A percentile compares a stretch with the other conserved stretches of the same genome.
phyloP scores from a whole-genome alignment of 352 stramenopile genomes.

The Phytophthora tentaculata region DNA sequence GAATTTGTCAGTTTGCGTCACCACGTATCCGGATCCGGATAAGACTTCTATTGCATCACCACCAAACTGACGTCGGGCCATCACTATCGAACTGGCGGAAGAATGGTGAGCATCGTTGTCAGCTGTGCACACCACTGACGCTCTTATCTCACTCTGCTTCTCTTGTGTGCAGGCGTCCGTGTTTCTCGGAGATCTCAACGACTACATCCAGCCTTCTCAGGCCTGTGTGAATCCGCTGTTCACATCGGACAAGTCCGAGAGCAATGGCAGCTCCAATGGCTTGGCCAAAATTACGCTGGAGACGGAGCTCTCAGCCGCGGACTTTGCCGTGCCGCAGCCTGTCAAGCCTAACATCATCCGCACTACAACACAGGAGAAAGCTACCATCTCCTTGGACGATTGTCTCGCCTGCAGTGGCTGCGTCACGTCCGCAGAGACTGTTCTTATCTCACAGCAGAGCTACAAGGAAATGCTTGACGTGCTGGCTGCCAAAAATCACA shows the following conservation, averaged over 20 bases:
- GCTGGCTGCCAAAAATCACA: slow-evolving; percentile 50
- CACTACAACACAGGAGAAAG: slow-evolving; percentile 78
- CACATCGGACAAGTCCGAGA: slow-evolving; percentile 42
- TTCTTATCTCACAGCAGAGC: slow-evolving; percentile 97
- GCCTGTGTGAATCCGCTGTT: slow-evolving; percentile 95
- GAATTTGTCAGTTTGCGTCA: slow-evolving; percentile 9
- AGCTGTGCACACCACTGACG: neutral
- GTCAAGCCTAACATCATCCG: slow-evolving; percentile 83
- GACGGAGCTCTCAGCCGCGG: slow-evolving; percentile 67
- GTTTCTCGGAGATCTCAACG: slow-evolving; percentile 93
- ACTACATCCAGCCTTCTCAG: slow-evolving; percentile 95
- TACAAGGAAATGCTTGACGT: slow-evolving; percentile 87
- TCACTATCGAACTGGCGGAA: slow-evolving; percentile 6
- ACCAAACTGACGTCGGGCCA: slow-evolving; percentile 6
- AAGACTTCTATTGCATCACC: too few species aligned
- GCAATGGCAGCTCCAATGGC: slow-evolving; percentile 26
- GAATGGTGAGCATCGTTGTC: slow-evolving; percentile 28
- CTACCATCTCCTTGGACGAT: slow-evolving; percentile 95
- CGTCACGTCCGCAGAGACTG: slow-evolving; percentile 98
- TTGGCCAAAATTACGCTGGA: slow-evolving; percentile 81
- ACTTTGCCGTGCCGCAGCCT: slow-evolving; percentile 53
- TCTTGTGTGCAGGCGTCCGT: slow-evolving; percentile 74
- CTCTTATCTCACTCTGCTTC: neutral
- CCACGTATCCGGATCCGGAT: slow-evolving; percentile 3
- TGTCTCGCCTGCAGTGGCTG: slow-evolving; percentile 97